These are phyloP conservation scores for Maudiozyma saulgeensis DNA, from an alignment of 805 yeast species.

Conservation along the genomic window DNA sequence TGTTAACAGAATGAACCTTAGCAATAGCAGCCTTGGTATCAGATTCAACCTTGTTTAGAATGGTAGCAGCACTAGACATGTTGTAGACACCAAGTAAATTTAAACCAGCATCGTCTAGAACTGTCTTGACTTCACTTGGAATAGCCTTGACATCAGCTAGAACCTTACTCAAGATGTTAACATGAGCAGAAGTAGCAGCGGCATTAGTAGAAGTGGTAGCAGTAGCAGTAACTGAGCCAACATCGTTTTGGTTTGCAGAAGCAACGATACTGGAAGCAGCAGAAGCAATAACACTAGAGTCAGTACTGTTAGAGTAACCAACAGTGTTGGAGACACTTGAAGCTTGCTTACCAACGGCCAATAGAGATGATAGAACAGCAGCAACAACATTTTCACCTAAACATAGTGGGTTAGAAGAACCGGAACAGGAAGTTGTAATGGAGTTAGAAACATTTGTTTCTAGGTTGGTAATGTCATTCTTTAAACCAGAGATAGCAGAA, in stretches of 20 bases:
- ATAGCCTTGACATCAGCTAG: constrained; percentile 1
- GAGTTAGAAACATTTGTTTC: not conserved
- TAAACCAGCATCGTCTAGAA: not conserved
- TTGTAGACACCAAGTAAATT: constrained; percentile 1
- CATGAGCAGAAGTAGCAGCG: not conserved
- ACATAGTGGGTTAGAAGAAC: not conserved
- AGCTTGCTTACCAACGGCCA: not conserved
- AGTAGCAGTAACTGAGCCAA: not conserved
- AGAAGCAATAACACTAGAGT: not conserved
- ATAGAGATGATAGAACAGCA: not conserved
- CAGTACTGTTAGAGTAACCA: not conserved
- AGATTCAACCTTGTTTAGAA: not conserved
- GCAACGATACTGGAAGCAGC: not conserved
- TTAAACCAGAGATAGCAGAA: not conserved
- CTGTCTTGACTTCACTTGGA: not conserved
- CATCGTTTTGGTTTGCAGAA: not conserved
- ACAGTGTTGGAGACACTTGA: not conserved
- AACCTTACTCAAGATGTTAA: not conserved
- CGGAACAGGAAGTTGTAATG: not conserved
- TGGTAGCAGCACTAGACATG: not conserved
- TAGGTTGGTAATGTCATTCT: not conserved
- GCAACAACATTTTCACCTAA: constrained; percentile 1
- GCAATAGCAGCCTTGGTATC: not conserved
- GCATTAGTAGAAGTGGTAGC: not conserved
- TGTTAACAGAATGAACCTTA: not conserved